Base-by-base conservation (phyloP, 257 asterid genomes). In the Solanum neorickii region DNA sequence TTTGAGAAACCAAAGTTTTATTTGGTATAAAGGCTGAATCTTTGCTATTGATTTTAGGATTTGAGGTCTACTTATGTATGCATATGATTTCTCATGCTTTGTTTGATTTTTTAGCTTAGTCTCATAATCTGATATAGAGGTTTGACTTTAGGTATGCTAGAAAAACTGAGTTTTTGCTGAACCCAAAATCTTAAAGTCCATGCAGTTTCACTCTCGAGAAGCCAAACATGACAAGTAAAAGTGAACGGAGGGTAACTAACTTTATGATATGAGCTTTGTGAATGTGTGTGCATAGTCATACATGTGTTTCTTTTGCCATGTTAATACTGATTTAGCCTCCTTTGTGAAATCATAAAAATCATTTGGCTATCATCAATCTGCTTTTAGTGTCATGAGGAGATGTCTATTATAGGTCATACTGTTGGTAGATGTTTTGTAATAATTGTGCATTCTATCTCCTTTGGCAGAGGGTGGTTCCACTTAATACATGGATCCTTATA, bases 401-500 rank as follows among this genome's bases (percentile, higher is more conserved):
- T 52, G 60, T 52, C 23, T 52, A 52, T 52, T 52, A 52, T 52
- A 31, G 41, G 16, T 56, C 42, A 31, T 60, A 12, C 42, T 18
- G 33, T 84, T 3, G 25, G 39, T 84, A 9, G 77, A 77, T 74
- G 15, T 52, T 46, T 49, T 70, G 29, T 31, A 68, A 5, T 86
- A 76, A 69, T 68, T 70, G 13, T 70, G 74, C 39, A 59, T 65
- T 35, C 9, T 86, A 62, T 78, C 65, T 12, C 69, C 46, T 82
- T 86, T 80, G 25, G 89, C 94, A 95, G 98, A 90, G 94, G 74
- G 91, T 95, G 89, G 99, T 96, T 86, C 99, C 99, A 8, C 96
- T 95, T 9, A 93, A 96, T 80, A 95, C 99, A 59, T 94, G 98
- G 98, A 94, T 96, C 87, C 91, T 96, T 52, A 96, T 96, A 27